These are phyloP conservation scores for Penicillium hordei DNA, from an alignment of 2,329 filamentous ascomycete species.

Conservation along the genomic window DNA sequence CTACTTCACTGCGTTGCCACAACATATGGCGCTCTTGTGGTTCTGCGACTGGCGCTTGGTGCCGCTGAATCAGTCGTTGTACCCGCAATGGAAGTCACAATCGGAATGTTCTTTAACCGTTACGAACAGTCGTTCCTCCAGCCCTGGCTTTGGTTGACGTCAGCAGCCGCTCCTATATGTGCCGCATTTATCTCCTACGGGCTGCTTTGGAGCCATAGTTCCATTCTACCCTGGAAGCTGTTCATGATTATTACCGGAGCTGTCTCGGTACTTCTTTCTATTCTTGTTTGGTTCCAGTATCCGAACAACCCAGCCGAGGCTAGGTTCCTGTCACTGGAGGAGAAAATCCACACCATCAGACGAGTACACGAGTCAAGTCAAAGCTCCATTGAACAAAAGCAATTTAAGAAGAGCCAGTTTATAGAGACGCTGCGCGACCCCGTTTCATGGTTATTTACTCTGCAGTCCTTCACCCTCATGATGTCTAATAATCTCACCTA, in stretches of 20 bases:
- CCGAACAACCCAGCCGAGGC: slow-evolving; percentile 18
- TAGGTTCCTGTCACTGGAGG: slow-evolving; percentile 13
- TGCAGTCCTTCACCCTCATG: slow-evolving; percentile 21
- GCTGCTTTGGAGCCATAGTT: slow-evolving; percentile 36
- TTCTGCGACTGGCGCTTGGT: slow-evolving; percentile 40
- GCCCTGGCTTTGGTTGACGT: slow-evolving; percentile 51
- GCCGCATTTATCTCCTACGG: slow-evolving; percentile 45
- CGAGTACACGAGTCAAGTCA: slow-evolving; percentile 17
- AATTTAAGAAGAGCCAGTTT: slow-evolving; percentile 19
- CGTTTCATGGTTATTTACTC: slow-evolving; percentile 35
- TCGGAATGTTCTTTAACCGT: slow-evolving; percentile 47
- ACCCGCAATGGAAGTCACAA: slow-evolving; percentile 45
- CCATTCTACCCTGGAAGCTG: slow-evolving; percentile 6
- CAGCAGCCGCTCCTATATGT: slow-evolving; percentile 32
- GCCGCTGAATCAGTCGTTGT: slow-evolving; percentile 40
- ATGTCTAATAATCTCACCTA: slow-evolving; percentile 44
- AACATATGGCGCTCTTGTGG: slow-evolving; percentile 38
- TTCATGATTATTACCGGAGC: slow-evolving; percentile 43
- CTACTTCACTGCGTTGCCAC: slow-evolving; percentile 40
- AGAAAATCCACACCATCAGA: slow-evolving; percentile 17
- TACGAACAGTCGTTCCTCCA: slow-evolving; percentile 50
- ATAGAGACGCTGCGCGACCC: slow-evolving; percentile 21
- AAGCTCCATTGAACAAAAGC: slow-evolving; percentile 24
- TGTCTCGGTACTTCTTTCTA: slow-evolving; percentile 34
- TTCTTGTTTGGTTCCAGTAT: slow-evolving; percentile 19